Percentiles rank a stretch among this genome's conserved stretches.
phyloP scores from a whole-genome alignment of 176 grass and related monocot species.

The Coix lacrymajobi region DNA sequence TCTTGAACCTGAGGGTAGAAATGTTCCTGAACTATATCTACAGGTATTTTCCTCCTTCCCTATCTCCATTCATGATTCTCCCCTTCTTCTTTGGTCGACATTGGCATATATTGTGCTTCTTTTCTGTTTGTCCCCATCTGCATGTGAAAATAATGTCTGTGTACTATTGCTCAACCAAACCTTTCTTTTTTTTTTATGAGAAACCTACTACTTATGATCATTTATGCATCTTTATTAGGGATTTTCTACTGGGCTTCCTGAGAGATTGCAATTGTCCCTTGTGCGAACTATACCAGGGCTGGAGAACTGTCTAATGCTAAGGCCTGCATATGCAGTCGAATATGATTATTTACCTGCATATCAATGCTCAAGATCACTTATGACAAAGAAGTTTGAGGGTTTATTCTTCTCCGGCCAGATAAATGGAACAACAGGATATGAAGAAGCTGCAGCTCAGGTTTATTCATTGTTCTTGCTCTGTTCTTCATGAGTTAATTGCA shows the following conservation, averaged over 20 bases:
- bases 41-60: conserved; percentile 43
- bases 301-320: conserved; percentile 95
- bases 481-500: conserved; percentile 20
- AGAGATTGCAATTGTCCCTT: conserved; percentile 76
- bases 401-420: conserved; percentile 99
- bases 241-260: conserved; percentile 93
- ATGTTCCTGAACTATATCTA: conserved; percentile 92
- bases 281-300: conserved; percentile 88
- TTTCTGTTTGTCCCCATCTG: neutral
- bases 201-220: neutral
- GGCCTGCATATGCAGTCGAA: conserved; percentile 94
- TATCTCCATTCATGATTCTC: neutral
- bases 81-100: neutral
- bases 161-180: neutral
- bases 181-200: neutral
- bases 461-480: conserved; percentile 22
- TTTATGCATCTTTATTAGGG: conserved; percentile 49
- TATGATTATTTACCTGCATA: conserved; percentile 93
- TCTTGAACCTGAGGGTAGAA: conserved; percentile 97
- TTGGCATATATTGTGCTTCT: conserved; percentile 3
- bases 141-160: conserved; percentile 1
- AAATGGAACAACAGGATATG: conserved; percentile 98
- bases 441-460: conserved; percentile 97
- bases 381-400: conserved; percentile 90
- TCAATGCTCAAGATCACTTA: conserved; percentile 98